Base-by-base conservation (phyloP, 1,284 basidiomycete genomes). In the Polyporus tsugae region DNA sequence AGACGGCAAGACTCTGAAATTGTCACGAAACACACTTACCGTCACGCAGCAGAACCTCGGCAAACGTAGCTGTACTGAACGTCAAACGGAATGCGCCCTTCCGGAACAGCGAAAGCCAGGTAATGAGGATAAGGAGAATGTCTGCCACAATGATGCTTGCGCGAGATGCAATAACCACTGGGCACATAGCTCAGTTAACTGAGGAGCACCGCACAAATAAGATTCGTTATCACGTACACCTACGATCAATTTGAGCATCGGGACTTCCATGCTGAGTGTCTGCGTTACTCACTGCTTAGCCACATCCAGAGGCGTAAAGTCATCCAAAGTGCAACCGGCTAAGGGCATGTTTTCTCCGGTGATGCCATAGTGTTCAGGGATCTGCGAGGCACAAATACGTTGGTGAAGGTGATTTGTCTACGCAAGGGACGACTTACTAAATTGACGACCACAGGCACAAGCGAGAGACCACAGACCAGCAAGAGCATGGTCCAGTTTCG, bases 371-470 rank as follows among this genome's bases (percentile, higher is more conserved):
- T 41, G 39, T 5, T 11, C 11, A 11, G 39, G 46, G 22, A 49
- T 6, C 19, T 22, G 19, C 19, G 19, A 49, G 4, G 19, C 6
- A 2, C 6, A 11, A 22, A 7, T 6, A 22, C 19, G 6, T n/a
- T 5, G 19, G 5, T n/a, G 19, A n/a, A 49, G 7, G 2, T 5
- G 4, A 9, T 9, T n/a, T 2, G 11, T 15, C 39, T 5, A 15
- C 19, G 3, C 22, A n/a, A 22, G 22, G 11, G 10, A n/a, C 10
- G 3, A 49, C 46, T 22, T 57, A 62, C 60, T 38, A 62, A 22
- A 25, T 66, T 66, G 25, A 63, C 35, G 42, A 13, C 41, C 4
- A 63, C 4, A 29, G 65, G 65, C n/a, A 57, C 55, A 4, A 59
- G n/a, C 0, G 67, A 61, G 4, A 68, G 38, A 4, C 42, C 2